phyloP scores from a whole-genome alignment of 1,284 basidiomycete genomes.

The Marasmius sp. region DNA sequence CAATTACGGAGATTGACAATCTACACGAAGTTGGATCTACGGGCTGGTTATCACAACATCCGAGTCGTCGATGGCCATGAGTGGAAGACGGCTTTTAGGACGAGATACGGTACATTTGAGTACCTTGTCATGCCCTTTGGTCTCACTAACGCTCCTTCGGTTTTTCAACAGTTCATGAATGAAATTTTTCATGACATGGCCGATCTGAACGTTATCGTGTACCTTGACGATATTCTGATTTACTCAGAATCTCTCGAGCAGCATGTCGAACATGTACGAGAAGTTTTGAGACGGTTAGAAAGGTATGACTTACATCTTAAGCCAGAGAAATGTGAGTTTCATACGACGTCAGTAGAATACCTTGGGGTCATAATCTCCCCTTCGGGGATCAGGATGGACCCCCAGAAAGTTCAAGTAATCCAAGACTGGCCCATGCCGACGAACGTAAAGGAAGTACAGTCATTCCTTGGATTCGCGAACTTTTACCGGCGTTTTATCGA shows the following conservation, averaged over 20 bases:
- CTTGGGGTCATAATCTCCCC: background rate
- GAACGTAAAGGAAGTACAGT: conserved; percentile 9
- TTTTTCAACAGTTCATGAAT: conserved; percentile 28
- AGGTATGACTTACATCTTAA: conserved; percentile 31
- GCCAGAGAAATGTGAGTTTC: conserved; percentile 38
- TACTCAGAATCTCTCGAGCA: conserved; percentile 15
- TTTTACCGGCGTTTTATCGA: conserved; percentile 23
- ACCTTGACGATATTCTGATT: conserved; percentile 33
- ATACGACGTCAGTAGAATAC: conserved; percentile 7
- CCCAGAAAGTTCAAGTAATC: conserved; percentile 5
- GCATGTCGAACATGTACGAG: conserved; percentile 17
- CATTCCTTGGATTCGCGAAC: conserved; percentile 7
- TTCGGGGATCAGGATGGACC: background rate
- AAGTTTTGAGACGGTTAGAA: conserved; percentile 33
- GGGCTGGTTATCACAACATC: background rate
- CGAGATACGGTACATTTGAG: background rate
- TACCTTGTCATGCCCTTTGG: background rate
- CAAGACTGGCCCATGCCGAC: conserved; percentile 4
- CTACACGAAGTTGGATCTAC: background rate
- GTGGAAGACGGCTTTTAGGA: background rate
- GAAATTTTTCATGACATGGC: conserved; percentile 17
- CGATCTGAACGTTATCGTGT: conserved; percentile 30
- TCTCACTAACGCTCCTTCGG: background rate
- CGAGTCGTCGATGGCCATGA: background rate
- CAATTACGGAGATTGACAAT: background rate